phyloP scores from a whole-genome alignment of 2,329 filamentous ascomycete genomes.

The Seiridium cupressi region DNA sequence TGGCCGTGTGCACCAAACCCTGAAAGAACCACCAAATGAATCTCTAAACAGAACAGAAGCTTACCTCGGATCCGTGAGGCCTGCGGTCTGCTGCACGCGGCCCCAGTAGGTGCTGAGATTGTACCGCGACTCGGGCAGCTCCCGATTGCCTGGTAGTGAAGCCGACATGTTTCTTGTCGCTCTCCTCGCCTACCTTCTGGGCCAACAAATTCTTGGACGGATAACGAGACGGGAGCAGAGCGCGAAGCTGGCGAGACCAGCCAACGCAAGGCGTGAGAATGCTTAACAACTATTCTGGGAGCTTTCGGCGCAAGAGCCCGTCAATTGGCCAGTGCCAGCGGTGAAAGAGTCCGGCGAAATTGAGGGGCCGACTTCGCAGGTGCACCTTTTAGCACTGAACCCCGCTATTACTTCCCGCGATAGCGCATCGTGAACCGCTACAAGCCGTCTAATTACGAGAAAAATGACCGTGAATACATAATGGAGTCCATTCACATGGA shows the following conservation, averaged over 20 bases:
- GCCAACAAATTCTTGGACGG: background rate
- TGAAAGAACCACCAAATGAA: background rate
- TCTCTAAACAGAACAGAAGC: conserved; percentile 28
- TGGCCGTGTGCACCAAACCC: background rate
- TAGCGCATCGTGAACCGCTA: conserved; percentile 1
- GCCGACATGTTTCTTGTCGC: conserved; percentile 52
- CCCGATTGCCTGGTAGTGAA: conserved; percentile 66
- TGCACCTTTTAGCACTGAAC: background rate
- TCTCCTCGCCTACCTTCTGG: background rate
- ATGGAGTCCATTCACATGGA: no score
- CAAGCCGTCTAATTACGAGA: background rate
- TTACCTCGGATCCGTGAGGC: conserved; percentile 94
- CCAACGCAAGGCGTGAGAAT: no score
- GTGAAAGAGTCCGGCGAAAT: background rate
- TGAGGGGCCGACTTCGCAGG: conserved; percentile 2
- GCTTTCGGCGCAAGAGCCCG: no score
- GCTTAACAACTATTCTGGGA: no score
- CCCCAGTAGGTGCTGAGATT: conserved; percentile 94
- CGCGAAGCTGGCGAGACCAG: background rate
- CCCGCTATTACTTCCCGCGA: background rate
- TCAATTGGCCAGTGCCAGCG: background rate
- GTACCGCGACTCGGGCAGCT: conserved; percentile 88
- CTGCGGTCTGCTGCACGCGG: conserved; percentile 82
- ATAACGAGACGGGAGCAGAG: background rate
- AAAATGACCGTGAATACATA: no score